Evolutionary conservation across 495 filamentous ascomycete genomes (phyloP).

Genomic region (Thozetella sp.): DNA sequence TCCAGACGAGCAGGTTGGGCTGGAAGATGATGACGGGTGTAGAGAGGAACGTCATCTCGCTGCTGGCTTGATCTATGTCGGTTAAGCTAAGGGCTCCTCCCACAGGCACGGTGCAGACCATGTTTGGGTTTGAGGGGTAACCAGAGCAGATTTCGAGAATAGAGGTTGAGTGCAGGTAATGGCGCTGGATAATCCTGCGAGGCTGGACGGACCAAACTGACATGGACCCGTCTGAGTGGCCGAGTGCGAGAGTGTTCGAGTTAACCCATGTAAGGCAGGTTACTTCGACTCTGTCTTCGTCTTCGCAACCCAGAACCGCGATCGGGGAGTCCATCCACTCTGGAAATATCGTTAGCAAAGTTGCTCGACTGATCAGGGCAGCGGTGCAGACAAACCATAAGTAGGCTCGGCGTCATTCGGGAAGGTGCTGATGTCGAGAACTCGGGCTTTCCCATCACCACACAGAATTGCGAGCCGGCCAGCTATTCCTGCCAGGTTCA

Average conservation of each 20-base stretch:
- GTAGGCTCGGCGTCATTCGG: constrained; percentile 14
- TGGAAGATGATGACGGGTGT: constrained; percentile 45
- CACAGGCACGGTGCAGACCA: constrained; percentile 44
- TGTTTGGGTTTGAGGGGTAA: constrained; percentile 45
- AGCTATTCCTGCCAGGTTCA: constrained; percentile 18
- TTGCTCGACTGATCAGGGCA: background rate
- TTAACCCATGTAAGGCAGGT: constrained; percentile 50
- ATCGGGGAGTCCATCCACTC: constrained; percentile 41
- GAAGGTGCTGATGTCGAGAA: constrained; percentile 34
- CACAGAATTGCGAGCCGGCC: constrained; percentile 40
- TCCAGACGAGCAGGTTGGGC: constrained; percentile 47
- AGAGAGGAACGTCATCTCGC: constrained; percentile 45
- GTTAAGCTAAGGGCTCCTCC: constrained; percentile 45
- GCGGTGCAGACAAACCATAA: constrained; percentile 29
- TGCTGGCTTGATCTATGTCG: constrained; percentile 43
- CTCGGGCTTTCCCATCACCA: constrained; percentile 39
- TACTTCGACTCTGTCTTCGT: constrained; percentile 42
- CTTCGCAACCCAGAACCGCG: constrained; percentile 33
- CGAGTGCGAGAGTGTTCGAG: constrained; percentile 45
- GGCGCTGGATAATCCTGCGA: constrained; percentile 32
- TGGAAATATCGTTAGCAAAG: constrained; percentile 19
- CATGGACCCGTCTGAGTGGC: constrained; percentile 48
- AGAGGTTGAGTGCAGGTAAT: constrained; percentile 39
- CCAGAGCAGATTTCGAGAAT: constrained; percentile 49
- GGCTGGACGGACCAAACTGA: constrained; percentile 49